Evolutionary conservation across 73 alveolate species (phyloP), one percentile per base, ranked within the genome.

Genomic region (Paramecium primaurelia): DNA sequence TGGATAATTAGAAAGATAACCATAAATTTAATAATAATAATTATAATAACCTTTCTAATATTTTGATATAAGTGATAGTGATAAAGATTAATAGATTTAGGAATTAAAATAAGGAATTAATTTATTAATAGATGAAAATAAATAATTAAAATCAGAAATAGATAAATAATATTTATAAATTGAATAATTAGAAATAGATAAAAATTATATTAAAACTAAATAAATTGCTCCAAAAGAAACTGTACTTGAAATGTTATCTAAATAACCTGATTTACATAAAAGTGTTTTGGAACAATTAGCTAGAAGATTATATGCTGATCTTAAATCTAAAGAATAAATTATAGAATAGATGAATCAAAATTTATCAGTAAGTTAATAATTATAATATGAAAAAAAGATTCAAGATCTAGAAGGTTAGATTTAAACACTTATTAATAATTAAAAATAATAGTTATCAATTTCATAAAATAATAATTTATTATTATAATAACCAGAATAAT

Each of bases 141-240:
- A 80, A 20, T n/a, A 47, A 47, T 80, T 80, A 22, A 80, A 80
- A 9, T 47, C 32, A 1, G 71, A 80, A 44, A 80, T 80, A 18
- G 91, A 80, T 80, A 49, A 45, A 45, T 80, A 42, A 18, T 40
- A 45, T 34, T 25, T 80, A 32, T 10, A 80, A 26, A 80, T 44
- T 44, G 91, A 80, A 80, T 80, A 80, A 80, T 80, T 80, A 32
- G 73, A 80, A 22, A 80, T 80, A 2, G 91, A 80, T 80, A 40
- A 80, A 30, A 80, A 80, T 25, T 80, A 80, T 47, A 28, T 49
- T 1, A 45, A 26, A 45, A 42, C 77, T 0, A 80, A 80, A 25
- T 40, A 40, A 25, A 45, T 45, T 18, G 91, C 91, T 26, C 91
- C 91, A 3, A 45, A 80, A 6, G 91, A 80, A 80, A 42, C 71